Percentiles rank a stretch among this genome's conserved stretches.
Evolutionary conservation across 2,329 filamentous ascomycete species (phyloP).

Genomic region (Arthrobotrys pseudoclavata): DNA sequence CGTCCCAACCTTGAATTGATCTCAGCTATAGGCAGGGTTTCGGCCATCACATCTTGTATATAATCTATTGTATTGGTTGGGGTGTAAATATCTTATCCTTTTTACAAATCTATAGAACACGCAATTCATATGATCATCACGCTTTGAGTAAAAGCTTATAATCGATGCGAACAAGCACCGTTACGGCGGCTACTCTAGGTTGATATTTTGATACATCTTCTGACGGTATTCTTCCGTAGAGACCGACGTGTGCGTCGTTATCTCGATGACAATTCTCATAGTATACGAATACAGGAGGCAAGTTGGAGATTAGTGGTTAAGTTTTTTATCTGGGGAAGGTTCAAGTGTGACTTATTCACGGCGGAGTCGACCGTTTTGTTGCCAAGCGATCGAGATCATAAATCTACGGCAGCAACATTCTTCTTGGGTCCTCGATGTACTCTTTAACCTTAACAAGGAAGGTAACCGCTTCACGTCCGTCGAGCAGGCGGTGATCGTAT

Average conservation of each 20-base stretch:
- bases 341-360: conserved; percentile 26
- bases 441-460: conserved; percentile 98
- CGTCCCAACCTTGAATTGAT: conserved; percentile 66
- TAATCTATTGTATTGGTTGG: neutral
- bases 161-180: neutral
- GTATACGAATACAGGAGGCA: conserved; percentile 11
- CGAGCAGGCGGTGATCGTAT: conserved; percentile 95
- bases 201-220: neutral
- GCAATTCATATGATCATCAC: neutral
- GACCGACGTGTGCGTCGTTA: neutral
- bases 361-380: neutral
- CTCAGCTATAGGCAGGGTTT: neutral
- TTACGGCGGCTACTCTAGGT: neutral
- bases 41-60: neutral
- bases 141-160: neutral
- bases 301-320: neutral
- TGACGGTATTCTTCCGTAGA: neutral
- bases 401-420: conserved; percentile 79
- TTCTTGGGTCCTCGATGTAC: conserved; percentile 93
- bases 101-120: neutral
- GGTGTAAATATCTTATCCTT: conserved; percentile 7
- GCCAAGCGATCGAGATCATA: neutral
- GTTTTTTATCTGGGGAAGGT: neutral
- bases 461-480: conserved; percentile 93
- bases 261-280: neutral